phyloP scores from a whole-genome alignment of 768 basidiomycete species.

The Suillus bovinus region DNA sequence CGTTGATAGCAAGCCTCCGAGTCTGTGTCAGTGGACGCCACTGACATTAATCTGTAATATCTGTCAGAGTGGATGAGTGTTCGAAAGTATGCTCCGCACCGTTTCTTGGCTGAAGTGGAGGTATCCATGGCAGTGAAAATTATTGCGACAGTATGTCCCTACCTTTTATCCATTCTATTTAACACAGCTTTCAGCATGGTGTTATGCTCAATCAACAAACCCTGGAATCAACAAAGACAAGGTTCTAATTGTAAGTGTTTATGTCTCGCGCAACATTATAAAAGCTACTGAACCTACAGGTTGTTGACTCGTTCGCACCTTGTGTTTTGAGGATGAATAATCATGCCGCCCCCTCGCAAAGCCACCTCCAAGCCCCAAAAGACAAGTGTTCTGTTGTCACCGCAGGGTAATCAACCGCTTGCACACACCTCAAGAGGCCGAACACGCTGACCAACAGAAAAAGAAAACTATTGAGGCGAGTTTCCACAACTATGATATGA shows the following conservation, averaged over 20 bases:
- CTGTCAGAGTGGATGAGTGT: neutral
- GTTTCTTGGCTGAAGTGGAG: neutral
- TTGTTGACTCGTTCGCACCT: neutral
- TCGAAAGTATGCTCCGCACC: neutral
- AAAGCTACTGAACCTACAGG: neutral
- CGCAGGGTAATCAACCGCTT: neutral
- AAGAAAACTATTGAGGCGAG: neutral
- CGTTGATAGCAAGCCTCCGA: neutral
- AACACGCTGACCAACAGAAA: neutral
- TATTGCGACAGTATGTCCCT: neutral
- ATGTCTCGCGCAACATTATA: neutral
- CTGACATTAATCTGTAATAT: neutral
- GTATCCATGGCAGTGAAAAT: constrained; percentile 1
- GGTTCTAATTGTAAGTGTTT: neutral
- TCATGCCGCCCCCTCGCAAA: neutral
- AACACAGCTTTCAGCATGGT: neutral
- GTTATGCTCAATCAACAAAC: neutral
- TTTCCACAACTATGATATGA: neutral
- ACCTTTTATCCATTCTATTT: neutral
- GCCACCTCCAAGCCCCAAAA: neutral
- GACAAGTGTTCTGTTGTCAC: neutral
- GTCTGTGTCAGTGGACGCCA: neutral
- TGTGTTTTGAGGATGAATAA: neutral
- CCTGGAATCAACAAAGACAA: neutral
- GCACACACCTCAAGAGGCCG: neutral